Base-by-base conservation (phyloP, 768 basidiomycete species). In the Astraeus odoratus region DNA sequence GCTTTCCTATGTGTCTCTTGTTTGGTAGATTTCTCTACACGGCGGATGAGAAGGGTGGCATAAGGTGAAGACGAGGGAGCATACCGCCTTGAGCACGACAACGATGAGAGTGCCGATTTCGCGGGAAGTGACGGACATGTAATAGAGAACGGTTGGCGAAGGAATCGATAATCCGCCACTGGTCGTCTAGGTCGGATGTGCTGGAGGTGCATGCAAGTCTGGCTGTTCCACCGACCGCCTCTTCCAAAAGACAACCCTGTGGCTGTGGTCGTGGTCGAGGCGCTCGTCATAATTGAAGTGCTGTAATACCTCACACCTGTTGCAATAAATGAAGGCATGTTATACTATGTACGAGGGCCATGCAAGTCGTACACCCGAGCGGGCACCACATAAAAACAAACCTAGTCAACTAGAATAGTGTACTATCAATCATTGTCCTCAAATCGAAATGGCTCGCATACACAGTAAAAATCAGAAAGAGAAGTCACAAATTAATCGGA, bases 41-140 rank as follows among this genome's bases (percentile, higher is more conserved):
- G 54, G 40, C 43, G 48, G 56, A 51, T 59, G 50, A 55, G 54
- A 53, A 39, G 46, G 29, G 16, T 42, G 42, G 22, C 13, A 26
- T 34, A 23, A 46, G 26, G n/a, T 9, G 38, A 39, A 27, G 38
- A 33, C 29, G 38, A 38, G 41, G 45, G 54, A 37, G 76, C 89
- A 56, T 69, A 95, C 94, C 58, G 91, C 94, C 72, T 94, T 91
- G 51, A 95, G 76, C 29, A 98, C 79, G 57, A 98, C 91, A 39
- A 85, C 87, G 52, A 97, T 83, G 64, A 98, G 80, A 16, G 94
- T 97, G 29, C 94, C 95, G 50, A 98, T 86, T 68, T 88, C 81
- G 51, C 75, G 77, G 47, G 81, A 73, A 44, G 76, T 68, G 48
- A 73, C 64, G 49, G 81, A 70, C 82, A 86, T 84, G 58, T 26